A percentile compares a stretch with the other conserved stretches of the same genome.
These are phyloP conservation scores for Aspergillus ruber DNA, from an alignment of 2,329 filamentous ascomycete genomes.

Conservation along the genomic window DNA sequence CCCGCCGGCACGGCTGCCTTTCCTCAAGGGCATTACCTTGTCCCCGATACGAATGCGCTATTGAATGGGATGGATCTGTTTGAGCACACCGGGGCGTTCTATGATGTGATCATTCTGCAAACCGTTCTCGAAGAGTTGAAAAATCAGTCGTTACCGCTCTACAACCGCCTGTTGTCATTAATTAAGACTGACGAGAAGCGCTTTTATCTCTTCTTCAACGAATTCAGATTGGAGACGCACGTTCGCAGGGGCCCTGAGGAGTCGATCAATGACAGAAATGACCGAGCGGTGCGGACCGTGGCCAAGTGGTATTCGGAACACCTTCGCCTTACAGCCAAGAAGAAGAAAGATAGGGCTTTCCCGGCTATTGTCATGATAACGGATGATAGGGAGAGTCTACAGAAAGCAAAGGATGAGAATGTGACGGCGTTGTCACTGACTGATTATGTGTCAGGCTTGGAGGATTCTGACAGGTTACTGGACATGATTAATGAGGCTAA, in stretches of 20 bases:
- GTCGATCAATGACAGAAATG: constrained; percentile 93
- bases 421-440: constrained; percentile 62
- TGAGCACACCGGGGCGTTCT: constrained; percentile 83
- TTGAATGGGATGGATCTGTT: constrained; percentile 96
- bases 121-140: constrained; percentile 94
- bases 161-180: constrained; percentile 83
- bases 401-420: constrained; percentile 67
- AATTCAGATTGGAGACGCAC: constrained; percentile 90
- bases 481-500: constrained; percentile 87
- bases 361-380: constrained; percentile 89
- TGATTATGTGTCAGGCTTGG: constrained; percentile 76
- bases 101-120: constrained; percentile 94
- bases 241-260: constrained; percentile 68
- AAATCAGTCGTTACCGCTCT: constrained; percentile 87
- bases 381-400: constrained; percentile 81
- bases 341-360: constrained; percentile 48
- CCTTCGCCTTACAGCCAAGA: constrained; percentile 54
- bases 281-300: constrained; percentile 78
- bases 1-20: constrained; percentile 78
- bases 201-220: constrained; percentile 99
- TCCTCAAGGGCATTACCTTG: constrained; percentile 82
- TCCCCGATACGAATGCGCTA: constrained; percentile 94
- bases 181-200: constrained; percentile 95
- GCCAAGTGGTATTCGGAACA: constrained; percentile 89
- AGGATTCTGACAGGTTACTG: constrained; percentile 75